Conservation (phyloP, 2,329 filamentous ascomycete species). For the Eutypella sp. region DNA sequence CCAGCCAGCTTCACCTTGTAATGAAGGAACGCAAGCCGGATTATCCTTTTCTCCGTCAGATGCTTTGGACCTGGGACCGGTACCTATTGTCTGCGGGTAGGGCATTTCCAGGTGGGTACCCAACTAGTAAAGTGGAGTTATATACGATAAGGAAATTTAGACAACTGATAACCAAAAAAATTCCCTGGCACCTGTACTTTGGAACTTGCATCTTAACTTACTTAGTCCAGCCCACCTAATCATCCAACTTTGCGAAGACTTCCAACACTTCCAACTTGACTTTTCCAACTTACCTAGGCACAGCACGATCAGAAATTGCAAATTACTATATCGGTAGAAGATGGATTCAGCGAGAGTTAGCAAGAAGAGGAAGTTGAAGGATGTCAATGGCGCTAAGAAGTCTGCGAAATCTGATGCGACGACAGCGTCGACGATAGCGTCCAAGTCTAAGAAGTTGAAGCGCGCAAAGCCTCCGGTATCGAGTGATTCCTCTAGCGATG, state of each 20-base stretch:
- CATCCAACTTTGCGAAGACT: neutral
- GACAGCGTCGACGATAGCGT: constrained; percentile 20
- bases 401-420: constrained; percentile 20
- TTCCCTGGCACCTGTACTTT: neutral
- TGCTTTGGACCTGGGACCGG: too few species aligned
- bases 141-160: neutral
- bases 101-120: neutral
- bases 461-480: constrained; percentile 22
- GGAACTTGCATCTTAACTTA: neutral
- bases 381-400: constrained; percentile 24
- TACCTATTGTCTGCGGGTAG: too few species aligned
- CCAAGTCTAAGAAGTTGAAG: constrained; percentile 40
- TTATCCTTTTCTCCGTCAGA: too few species aligned
- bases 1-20: too few species aligned
- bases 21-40: too few species aligned
- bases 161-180: neutral
- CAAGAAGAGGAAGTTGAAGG: constrained; percentile 41
- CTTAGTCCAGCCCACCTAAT: neutral
- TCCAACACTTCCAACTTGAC: too few species aligned
- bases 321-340: too few species aligned
- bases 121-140: neutral
- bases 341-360: constrained; percentile 25
- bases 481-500: constrained; percentile 13
- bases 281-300: too few species aligned
- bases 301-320: too few species aligned